Base-by-base conservation (phyloP, 768 basidiomycete genomes). In the Suillus subalutaceus region DNA sequence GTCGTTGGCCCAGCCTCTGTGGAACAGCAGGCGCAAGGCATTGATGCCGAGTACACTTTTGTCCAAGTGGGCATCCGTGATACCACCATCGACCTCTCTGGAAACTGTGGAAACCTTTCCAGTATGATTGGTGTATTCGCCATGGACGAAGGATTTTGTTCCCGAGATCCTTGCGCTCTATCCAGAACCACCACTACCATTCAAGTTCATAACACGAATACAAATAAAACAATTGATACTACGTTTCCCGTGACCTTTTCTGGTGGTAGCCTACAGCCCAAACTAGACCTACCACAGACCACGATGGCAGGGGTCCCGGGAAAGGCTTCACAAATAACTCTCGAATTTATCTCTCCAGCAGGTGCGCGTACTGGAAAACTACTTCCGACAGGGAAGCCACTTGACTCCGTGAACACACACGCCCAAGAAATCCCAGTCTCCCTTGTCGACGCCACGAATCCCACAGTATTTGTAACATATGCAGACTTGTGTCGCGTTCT, bases 51-150 rank as follows among this genome's bases (percentile, higher is more conserved):
- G 69, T 93, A 92, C 74, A 90, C 90, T 0, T 93, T 93, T 71
- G 87, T 81, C 6, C 86, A 88, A 70, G 80, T 87, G 37, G 86
- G 86, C 16, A 86, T 91, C 26, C 81, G 83, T 15, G 89, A 92
- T 72, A 72, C 75, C 62, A 77, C 68, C 20, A 79, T 93, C 41
- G 92, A 93, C 75, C 85, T 86, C 68, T 85, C 87, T 2, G 90
- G 91, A 9, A 92, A 91, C 72, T 93, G 90, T 69, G 90, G 90
- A 5, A 93, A 93, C 75, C 79, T 92, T 46, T 86, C 89, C 0
- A 86, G 84, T 70, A 87, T 92, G 83, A 81, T 92, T 43, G 91
- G 92, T 26, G 86, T 87, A 4, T 93, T 87, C 73, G 91, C 91
- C 0, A 74, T 89, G 12, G 90, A 92, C 73, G 85, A 88, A 69